Evolutionary conservation across 2,329 filamentous ascomycete genomes (phyloP), one percentile per base, ranked within the genome.

Genomic region (Fusarium pseudocircinatum): DNA sequence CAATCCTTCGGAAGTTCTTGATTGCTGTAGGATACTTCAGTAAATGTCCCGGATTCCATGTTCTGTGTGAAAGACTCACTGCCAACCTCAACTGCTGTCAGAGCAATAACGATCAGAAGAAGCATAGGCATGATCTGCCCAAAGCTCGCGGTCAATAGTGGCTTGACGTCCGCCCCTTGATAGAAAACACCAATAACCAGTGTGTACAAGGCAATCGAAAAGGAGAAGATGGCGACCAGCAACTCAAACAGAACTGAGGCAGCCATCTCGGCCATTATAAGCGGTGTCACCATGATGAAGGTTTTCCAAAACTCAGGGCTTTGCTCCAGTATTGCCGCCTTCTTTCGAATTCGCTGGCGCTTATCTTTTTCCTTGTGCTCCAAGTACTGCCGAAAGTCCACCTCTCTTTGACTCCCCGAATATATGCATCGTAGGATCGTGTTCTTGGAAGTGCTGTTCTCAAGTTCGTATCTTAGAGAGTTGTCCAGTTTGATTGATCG

Each of bases 101-200:
- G 39, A 14, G 39, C 60, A 50, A 70, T 62, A 15, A 70, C 65
- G 15, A 70, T 20, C 2, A 73, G 46, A 15, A 73, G 40, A 37
- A 73, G 60, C 34, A 73, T 70, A 22, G 70, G 70, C 70, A 73
- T 56, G 28, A 73, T 73, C 37, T 73, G 67, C n/a, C 40, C 54
- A 40, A 18, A 36, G 15, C 34, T 36, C 34, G 34, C 15, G 34
- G 36, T 40, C 10, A 69, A 39, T 26, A 69, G 44, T 22, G 60
- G 37, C 36, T 52, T 39, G 30, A 39, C 46, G 20, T 61, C 56
- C 6, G 69, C 46, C 12, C n/a, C 56, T 30, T 43, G 24, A 12
- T 64, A 32, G 30, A 69, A 59, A 34, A 69, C 24, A 18, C 60
- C 42, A 26, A 26, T 22, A 14, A 34, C 26, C 37, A 72, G 34